These are phyloP conservation scores for Candida michaelii DNA, from an alignment of 805 yeast genomes.

Conservation along the genomic window DNA sequence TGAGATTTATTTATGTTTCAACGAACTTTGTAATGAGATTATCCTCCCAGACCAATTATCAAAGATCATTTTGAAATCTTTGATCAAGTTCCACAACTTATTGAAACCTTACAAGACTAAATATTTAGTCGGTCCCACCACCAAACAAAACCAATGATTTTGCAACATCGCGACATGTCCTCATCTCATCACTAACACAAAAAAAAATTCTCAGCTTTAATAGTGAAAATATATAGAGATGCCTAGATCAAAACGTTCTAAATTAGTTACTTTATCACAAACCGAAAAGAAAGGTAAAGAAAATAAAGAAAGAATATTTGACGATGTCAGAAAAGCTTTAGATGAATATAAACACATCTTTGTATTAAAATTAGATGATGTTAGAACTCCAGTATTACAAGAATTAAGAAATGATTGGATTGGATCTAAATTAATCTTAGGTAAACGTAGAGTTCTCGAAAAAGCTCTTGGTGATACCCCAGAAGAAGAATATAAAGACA, in stretches of 20 bases:
- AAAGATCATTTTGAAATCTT: neutral
- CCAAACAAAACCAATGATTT: neutral
- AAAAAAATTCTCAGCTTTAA: slow-evolving; percentile 1
- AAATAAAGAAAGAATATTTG: slow-evolving; percentile 87
- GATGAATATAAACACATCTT: slow-evolving; percentile 78
- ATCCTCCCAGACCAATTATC: neutral
- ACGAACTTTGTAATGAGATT: neutral
- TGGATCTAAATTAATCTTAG: slow-evolving; percentile 86
- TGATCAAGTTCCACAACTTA: neutral
- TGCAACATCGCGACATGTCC: slow-evolving; percentile 4
- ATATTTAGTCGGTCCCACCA: slow-evolving; percentile 1
- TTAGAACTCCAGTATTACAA: slow-evolving; percentile 93
- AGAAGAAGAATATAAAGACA: slow-evolving; percentile 88
- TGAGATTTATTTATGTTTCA: slow-evolving; percentile 8
- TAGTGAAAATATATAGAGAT: slow-evolving; percentile 36
- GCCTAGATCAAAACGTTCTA: slow-evolving; percentile 98
- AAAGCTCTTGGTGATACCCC: slow-evolving; percentile 87
- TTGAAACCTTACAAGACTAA: slow-evolving; percentile 5
- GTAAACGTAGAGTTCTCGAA: slow-evolving; percentile 89
- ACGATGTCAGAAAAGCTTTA: slow-evolving; percentile 79
- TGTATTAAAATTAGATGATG: slow-evolving; percentile 85
- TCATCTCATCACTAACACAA: slow-evolving; percentile 1
- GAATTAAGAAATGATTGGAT: slow-evolving; percentile 90
- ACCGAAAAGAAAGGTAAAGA: slow-evolving; percentile 95
- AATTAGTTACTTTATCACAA: slow-evolving; percentile 91